Evolutionary conservation across 2,329 filamentous ascomycete species (phyloP), one percentile per base, ranked within the genome.

Genomic region (Apiospora kogelbergensis): DNA sequence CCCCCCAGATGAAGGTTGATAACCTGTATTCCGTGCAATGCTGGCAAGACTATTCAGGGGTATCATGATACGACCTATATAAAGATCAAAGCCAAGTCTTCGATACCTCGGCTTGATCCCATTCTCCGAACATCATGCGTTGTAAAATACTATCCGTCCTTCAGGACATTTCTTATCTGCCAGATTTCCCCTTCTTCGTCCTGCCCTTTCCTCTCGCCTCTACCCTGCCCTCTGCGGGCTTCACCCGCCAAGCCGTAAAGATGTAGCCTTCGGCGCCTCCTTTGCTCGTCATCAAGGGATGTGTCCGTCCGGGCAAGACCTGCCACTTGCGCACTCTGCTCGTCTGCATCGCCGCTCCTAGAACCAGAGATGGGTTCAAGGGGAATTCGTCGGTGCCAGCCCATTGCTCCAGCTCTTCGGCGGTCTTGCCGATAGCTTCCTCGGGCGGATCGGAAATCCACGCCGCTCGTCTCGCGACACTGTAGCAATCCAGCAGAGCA

Each of bases 211-310:
- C 96, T 70, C 94, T 89, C 1, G 95, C 95, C 76, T 94, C 91
- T 5, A 98, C 91, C 74, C 87, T 90, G 1, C 93, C 93, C 75
- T 93, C 88, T 0, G 92, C 89, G 0, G 96, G 96, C 63, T 95
- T 82, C 0, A 96, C 94, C 73, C 90, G 88, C 78, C 92, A 93
- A 0, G 88, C 95, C 37, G 94, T 95, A 73, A 98, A 94, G 3
- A 99, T 79, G 79, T 93, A 99, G 0, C 96, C 96, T 77, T 98
- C 95, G 0, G 94, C 90, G 0, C 95, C 95, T 24, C 96, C 96
- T 48, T 88, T 87, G 45, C 90, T 90, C 70, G 93, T 97, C 96
- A 99, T 99, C 68, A 97, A 81, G 7, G 96, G 96, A 82, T 99
- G 96, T 67, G 96, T 98, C 67, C 96, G 85, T 0, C 94, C 93